Conservation (phyloP, 1,284 basidiomycete species). For the Malassezia dermatis region DNA sequence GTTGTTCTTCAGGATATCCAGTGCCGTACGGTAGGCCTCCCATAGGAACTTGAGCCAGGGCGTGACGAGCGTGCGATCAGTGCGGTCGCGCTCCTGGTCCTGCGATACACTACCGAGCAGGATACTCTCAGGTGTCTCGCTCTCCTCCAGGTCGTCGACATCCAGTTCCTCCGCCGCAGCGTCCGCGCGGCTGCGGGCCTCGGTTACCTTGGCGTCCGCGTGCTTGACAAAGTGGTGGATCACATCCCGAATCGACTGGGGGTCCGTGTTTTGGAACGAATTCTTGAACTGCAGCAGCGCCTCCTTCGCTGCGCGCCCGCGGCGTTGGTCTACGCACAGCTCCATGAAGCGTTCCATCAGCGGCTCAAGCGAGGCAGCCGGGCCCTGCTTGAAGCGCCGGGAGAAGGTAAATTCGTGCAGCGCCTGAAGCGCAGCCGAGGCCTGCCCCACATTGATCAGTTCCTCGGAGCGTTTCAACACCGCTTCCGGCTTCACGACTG, state of each 20-base stretch:
- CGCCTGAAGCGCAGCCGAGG: constrained; percentile 74
- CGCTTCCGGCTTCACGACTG: constrained; percentile 72
- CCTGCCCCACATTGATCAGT: constrained; percentile 78
- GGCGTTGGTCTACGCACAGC: constrained; percentile 88
- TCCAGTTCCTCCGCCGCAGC: constrained; percentile 47
- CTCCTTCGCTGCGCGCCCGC: constrained; percentile 84
- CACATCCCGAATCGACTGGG: constrained; percentile 82
- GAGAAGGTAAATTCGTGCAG: constrained; percentile 83
- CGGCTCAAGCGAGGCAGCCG: constrained; percentile 78
- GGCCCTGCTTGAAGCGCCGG: constrained; percentile 87
- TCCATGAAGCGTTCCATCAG: constrained; percentile 84
- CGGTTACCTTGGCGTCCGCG: constrained; percentile 62
- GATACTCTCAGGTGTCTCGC: constrained; percentile 83
- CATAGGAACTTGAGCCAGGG: constrained; percentile 97
- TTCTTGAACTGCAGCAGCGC: constrained; percentile 68
- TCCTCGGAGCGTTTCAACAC: constrained; percentile 80
- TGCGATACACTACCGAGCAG: constrained; percentile 76
- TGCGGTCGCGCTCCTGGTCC: constrained; percentile 86
- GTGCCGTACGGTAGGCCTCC: constrained; percentile 92
- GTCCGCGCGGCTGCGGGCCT: constrained; percentile 44
- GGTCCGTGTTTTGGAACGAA: constrained; percentile 75
- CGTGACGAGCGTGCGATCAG: constrained; percentile 86
- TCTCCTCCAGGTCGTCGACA: constrained; percentile 52
- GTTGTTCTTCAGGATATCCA: constrained; percentile 96
- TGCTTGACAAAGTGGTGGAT: constrained; percentile 79